Conservation (phyloP, 345 rosid genomes). For the Camelina hispida region DNA sequence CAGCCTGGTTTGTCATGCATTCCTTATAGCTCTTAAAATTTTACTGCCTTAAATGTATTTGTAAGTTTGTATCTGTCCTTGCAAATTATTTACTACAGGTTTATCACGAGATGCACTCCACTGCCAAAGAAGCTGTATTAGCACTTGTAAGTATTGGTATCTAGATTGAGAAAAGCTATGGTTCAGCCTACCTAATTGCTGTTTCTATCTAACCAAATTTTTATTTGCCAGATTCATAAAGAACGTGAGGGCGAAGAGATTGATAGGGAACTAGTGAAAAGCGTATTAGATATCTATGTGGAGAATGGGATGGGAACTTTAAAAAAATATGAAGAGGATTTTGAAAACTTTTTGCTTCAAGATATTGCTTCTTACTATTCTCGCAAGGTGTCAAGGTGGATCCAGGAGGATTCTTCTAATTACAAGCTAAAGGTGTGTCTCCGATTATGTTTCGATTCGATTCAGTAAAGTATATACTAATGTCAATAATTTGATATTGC, state of each 20-base stretch:
- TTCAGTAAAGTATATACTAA: too few species aligned
- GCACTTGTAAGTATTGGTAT: too few species aligned
- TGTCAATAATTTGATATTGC: too few species aligned
- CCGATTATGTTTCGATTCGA: background rate
- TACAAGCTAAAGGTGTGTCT: slow-evolving; percentile 65
- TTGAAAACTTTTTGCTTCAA: slow-evolving; percentile 60
- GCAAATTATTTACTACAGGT: too few species aligned
- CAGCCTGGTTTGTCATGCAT: too few species aligned
- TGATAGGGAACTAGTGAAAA: slow-evolving; percentile 66
- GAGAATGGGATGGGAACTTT: slow-evolving; percentile 66
- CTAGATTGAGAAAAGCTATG: too few species aligned
- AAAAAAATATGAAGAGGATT: slow-evolving; percentile 64
- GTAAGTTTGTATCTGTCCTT: too few species aligned
- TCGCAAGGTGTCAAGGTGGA: slow-evolving; percentile 80
- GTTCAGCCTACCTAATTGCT: too few species aligned
- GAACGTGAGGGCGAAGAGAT: slow-evolving; percentile 80
- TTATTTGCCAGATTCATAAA: slow-evolving; percentile 57
- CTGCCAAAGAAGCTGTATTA: too few species aligned
- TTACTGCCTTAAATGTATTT: too few species aligned
- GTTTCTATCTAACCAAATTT: background rate
- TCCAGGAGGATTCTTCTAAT: slow-evolving; percentile 67
- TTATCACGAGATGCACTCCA: too few species aligned
- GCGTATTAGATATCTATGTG: slow-evolving; percentile 63
- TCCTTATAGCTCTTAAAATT: too few species aligned
- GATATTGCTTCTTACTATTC: slow-evolving; percentile 70